Conservation (phyloP, 2,329 filamentous ascomycete genomes). For the Diaporthe aspalathi region DNA sequence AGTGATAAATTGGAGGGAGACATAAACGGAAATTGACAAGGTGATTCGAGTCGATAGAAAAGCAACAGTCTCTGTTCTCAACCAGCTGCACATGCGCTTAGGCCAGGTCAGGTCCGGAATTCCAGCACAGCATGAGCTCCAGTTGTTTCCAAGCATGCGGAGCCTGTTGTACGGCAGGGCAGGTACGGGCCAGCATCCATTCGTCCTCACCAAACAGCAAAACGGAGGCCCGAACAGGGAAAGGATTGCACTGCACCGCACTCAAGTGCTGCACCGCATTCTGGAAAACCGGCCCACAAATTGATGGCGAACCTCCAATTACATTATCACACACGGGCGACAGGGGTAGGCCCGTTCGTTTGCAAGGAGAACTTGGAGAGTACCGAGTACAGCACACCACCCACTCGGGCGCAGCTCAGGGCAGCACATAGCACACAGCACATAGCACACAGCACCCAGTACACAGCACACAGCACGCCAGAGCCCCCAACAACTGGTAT, state of each 20-base stretch:
- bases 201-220: slow-evolving; percentile 9
- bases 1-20: no score
- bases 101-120: neutral
- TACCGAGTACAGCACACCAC: slow-evolving; percentile 12
- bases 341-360: slow-evolving; percentile 27
- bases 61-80: no score
- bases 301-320: slow-evolving; percentile 22
- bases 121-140: neutral
- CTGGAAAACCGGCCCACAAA: slow-evolving; percentile 11
- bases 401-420: neutral
- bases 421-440: neutral
- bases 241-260: slow-evolving; percentile 16
- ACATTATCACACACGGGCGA: neutral
- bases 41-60: neutral
- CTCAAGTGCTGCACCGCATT: slow-evolving; percentile 15
- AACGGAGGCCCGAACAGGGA: slow-evolving; percentile 27
- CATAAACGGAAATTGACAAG: neutral
- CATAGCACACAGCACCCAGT: neutral
- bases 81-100: no score
- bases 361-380: neutral
- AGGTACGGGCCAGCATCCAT: neutral
- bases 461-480: neutral
- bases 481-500: slow-evolving; percentile 8
- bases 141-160: slow-evolving; percentile 10
- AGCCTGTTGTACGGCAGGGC: no score